phyloP scores from a whole-genome alignment of 2,329 filamentous ascomycete genomes.

The Talaromyces sp. region DNA sequence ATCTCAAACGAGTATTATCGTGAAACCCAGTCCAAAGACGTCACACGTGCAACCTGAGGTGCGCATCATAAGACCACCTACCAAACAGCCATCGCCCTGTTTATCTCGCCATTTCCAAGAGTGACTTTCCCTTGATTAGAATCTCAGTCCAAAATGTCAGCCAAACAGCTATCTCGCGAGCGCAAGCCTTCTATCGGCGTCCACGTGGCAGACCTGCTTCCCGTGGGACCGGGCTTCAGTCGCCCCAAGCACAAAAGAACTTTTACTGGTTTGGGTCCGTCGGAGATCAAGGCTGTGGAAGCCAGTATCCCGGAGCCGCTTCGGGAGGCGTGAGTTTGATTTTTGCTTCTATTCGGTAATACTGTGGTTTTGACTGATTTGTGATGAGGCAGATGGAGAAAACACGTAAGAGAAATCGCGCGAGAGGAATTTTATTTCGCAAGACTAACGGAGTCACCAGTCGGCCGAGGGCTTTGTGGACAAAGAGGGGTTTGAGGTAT shows the following conservation, averaged over 20 bases:
- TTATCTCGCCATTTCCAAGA: not conserved
- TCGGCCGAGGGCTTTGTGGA: conserved; percentile 64
- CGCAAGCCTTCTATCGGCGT: conserved; percentile 75
- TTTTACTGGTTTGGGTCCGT: conserved; percentile 84
- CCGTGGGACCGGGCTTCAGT: conserved; percentile 77
- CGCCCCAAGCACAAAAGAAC: conserved; percentile 96
- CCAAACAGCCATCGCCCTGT: not conserved
- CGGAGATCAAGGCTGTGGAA: conserved; percentile 91
- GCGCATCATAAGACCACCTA: not conserved
- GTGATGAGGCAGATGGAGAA: conserved; percentile 48
- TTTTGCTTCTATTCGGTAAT: conserved; percentile 39
- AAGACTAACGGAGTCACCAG: conserved; percentile 27
- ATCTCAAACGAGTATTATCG: not conserved
- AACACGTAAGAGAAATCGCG: conserved; percentile 43
- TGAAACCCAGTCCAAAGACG: not conserved
- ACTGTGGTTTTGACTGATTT: not conserved
- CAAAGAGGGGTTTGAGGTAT: conserved; percentile 70
- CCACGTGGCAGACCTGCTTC: conserved; percentile 80
- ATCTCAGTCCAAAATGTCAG: conserved; percentile 14
- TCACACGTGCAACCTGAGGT: not conserved
- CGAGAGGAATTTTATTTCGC: not conserved
- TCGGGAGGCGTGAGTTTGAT: conserved; percentile 67
- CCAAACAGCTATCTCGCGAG: conserved; percentile 47
- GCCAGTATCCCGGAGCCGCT: conserved; percentile 84
- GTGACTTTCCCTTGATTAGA: not conserved